These are phyloP conservation scores for Salpingoeca rosetta DNA, from an alignment of 78 protist genomes.

Conservation along the genomic window DNA sequence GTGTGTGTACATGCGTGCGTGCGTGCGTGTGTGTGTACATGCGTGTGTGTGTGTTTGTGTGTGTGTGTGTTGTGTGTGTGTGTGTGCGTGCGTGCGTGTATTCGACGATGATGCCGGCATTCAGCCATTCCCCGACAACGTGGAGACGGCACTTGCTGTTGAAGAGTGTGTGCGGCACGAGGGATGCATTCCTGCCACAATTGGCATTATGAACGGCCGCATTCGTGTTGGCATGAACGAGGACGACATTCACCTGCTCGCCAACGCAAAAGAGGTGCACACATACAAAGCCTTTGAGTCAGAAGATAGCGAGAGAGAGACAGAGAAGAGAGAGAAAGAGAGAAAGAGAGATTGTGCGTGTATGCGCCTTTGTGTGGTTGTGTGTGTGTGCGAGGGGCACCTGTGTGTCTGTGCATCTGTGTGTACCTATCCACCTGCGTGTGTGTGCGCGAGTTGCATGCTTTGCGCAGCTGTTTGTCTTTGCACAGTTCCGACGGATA, in stretches of 20 bases:
- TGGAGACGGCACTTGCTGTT: constrained; percentile 63
- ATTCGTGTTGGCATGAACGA: constrained; percentile 40
- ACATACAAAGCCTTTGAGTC: neutral
- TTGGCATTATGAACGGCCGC: constrained; percentile 63
- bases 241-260: constrained; percentile 31
- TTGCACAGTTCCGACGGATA: no score
- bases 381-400: no score
- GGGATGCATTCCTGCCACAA: constrained; percentile 97
- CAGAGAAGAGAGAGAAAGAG: no score
- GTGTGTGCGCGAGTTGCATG: no score
- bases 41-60: neutral
- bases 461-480: no score
- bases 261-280: constrained; percentile 2
- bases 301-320: no score
- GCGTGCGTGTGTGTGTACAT: neutral
- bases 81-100: neutral
- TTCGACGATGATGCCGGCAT: constrained; percentile 15
- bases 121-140: constrained; percentile 75
- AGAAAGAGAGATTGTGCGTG: no score
- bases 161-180: constrained; percentile 60
- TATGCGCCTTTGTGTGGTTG: no score
- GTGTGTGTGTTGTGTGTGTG: neutral
- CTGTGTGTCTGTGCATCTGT: no score
- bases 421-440: no score
- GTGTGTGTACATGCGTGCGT: neutral